Evolutionary conservation across 257 asterid species (phyloP), one percentile per base, ranked within the genome.

Genomic region (Jacaranda mimosifolia): DNA sequence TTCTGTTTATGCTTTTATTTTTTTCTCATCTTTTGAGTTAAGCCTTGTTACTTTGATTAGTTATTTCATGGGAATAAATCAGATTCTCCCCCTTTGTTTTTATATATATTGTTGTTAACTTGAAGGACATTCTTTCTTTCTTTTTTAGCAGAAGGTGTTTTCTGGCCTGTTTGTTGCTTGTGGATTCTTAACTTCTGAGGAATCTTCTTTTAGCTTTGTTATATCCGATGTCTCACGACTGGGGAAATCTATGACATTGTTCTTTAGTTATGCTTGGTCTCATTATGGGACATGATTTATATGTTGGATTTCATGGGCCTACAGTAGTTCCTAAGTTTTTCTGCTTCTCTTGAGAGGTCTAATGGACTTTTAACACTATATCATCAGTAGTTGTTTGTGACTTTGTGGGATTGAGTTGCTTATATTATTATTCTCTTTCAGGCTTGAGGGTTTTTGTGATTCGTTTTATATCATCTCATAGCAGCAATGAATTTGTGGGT

Each of bases 401-500:
- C n/a, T n/a, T n/a, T n/a, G 2, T 53, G 70, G 77, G 45, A 18
- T 71, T 70, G 72, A 53, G 49, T 75, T 68, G 9, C 57, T 46
- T 66, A 26, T 68, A 6, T 55, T 17, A 17, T 60, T 75, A 9
- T 59, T 46, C 46, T 68, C 39, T 72, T 68, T 67, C 46, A 2
- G 74, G 12, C 32, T 75, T 73, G 68, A 60, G 42, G 73, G 35
- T 26, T 36, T 65, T 10, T 35, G 21, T 64, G 63, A 14, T 19
- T 76, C 46, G 49, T 35, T 55, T 15, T 10, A 38, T n/a, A 18
- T 76, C 18, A 7, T 70, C 12, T 36, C 10, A 63, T 68, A 62
- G 72, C 15, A 75, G 68, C 52, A 76, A 77, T 85, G 86, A 67
- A 58, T 77, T 82, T 74, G 49, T 63, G 77, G 73, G 52, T 18